Conservation (phyloP, 257 asterid species). For the Fraxinus quadrangulata region DNA sequence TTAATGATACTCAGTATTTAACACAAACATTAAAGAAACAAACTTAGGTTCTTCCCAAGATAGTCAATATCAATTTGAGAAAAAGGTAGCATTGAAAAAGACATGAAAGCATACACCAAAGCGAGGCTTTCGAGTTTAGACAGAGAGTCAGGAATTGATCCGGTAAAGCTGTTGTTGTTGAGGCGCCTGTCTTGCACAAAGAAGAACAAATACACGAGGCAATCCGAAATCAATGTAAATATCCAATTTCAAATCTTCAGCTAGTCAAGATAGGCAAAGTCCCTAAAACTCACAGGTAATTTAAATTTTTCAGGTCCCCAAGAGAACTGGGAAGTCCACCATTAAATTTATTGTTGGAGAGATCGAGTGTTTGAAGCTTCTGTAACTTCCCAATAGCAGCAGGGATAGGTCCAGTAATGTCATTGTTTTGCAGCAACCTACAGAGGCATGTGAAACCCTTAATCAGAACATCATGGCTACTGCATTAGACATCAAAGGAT, state of each 20-base stretch:
- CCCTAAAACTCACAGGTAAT: constrained; percentile 74
- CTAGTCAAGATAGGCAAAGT: constrained; percentile 14
- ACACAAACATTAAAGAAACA: constrained; percentile 9
- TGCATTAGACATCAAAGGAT: not conserved
- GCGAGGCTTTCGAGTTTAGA: constrained; percentile 69
- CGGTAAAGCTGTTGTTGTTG: constrained; percentile 86
- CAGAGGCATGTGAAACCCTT: constrained; percentile 18
- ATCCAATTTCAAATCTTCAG: not conserved
- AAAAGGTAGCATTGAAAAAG: not conserved
- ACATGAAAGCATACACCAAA: constrained; percentile 56
- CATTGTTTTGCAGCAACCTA: constrained; percentile 95
- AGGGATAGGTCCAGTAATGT: constrained; percentile 73
- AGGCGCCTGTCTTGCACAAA: constrained; percentile 80
- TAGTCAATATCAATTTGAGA: not conserved
- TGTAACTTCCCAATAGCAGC: constrained; percentile 67
- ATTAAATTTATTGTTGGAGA: constrained; percentile 69
- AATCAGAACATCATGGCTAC: not conserved
- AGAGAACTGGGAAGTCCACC: constrained; percentile 76
- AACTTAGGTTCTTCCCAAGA: not conserved
- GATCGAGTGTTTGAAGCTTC: constrained; percentile 85
- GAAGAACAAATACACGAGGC: constrained; percentile 27
- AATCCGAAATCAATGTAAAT: constrained; percentile 11
- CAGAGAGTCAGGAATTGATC: constrained; percentile 71
- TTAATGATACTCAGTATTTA: not conserved
- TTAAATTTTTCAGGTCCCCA: constrained; percentile 65